A percentile compares a stretch with the other conserved stretches of the same genome.
phyloP scores from a whole-genome alignment of 192 early-diverging fungal genomes.

The Tieghemiomyces parasiticus region DNA sequence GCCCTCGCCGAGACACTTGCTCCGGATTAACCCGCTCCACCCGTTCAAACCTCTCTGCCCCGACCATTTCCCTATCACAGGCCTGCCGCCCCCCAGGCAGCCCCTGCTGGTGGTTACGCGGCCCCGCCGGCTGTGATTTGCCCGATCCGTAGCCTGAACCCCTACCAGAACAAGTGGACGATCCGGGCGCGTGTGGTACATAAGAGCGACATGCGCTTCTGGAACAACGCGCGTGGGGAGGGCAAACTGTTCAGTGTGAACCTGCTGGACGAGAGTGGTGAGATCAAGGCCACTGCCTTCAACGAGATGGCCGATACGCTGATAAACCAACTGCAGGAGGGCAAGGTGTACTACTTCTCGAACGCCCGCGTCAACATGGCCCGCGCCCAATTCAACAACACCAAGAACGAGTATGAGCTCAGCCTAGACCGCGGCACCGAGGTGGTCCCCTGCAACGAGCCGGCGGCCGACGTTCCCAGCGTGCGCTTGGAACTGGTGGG shows the following conservation, averaged over 20 bases:
- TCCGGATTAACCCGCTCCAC: no score
- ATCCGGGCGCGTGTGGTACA: constrained; percentile 79
- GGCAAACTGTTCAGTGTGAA: constrained; percentile 83
- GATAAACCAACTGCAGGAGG: constrained; percentile 62
- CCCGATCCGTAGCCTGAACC: constrained; percentile 61
- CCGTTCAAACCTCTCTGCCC: no score
- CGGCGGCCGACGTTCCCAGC: constrained; percentile 18
- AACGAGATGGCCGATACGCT: constrained; percentile 68
- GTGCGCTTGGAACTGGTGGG: constrained; percentile 50
- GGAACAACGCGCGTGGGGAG: constrained; percentile 57
- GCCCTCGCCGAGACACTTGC: no score
- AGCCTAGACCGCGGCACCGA: constrained; percentile 53
- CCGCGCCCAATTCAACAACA: constrained; percentile 62
- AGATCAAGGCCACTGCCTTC: constrained; percentile 92
- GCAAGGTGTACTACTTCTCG: constrained; percentile 71
- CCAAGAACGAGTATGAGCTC: constrained; percentile 90
- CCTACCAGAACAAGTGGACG: constrained; percentile 91
- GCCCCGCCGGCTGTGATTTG: constrained; percentile 18
- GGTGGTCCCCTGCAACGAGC: constrained; percentile 38
- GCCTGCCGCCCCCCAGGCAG: no score
- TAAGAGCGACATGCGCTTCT: constrained; percentile 71
- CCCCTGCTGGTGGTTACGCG: no score
- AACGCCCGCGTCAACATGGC: constrained; percentile 69
- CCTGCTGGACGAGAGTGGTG: constrained; percentile 76
- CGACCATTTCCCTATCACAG: no score